These are phyloP conservation scores for Leccinum aurantiacum DNA, from an alignment of 768 basidiomycete genomes.

Conservation along the genomic window DNA sequence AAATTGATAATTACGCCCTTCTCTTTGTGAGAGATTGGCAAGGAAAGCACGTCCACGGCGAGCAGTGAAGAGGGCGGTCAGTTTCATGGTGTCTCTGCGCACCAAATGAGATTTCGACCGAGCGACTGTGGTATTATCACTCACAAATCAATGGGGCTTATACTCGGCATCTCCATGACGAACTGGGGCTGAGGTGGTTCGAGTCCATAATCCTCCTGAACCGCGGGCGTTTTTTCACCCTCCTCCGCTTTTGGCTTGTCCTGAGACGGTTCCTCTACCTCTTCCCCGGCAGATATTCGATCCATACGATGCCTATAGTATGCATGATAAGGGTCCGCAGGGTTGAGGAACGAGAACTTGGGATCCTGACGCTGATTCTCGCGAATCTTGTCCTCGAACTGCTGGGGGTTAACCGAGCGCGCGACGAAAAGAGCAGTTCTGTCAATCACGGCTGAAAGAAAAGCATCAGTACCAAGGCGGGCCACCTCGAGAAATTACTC, in stretches of 20 bases:
- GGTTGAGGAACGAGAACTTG: conserved; percentile 98
- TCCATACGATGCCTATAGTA: conserved; percentile 95
- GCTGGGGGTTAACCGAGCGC: conserved; percentile 87
- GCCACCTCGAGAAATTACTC: conserved; percentile 14
- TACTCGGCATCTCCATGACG: conserved; percentile 80
- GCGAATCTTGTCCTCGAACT: conserved; percentile 96
- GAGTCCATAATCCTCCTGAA: conserved; percentile 60
- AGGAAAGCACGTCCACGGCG: conserved; percentile 87
- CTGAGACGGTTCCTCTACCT: conserved; percentile 55
- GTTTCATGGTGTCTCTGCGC: conserved; percentile 86
- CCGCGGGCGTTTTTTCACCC: conserved; percentile 30
- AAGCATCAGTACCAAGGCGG: conserved; percentile 4
- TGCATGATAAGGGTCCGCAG: conserved; percentile 95
- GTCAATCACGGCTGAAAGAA: conserved; percentile 80
- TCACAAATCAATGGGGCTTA: conserved; percentile 88
- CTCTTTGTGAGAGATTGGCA: conserved; percentile 76
- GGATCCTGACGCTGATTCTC: conserved; percentile 96
- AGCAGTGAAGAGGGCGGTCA: conserved; percentile 95
- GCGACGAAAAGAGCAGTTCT: conserved; percentile 90
- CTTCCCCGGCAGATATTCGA: conserved; percentile 72
- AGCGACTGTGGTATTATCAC: conserved; percentile 34
- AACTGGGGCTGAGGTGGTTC: conserved; percentile 84
- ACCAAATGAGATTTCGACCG: conserved; percentile 4
- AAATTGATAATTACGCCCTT: conserved; percentile 96
- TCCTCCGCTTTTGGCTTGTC: conserved; percentile 45